phyloP scores from a whole-genome alignment of 768 basidiomycete species.

The Lanmaoa rubissima region DNA sequence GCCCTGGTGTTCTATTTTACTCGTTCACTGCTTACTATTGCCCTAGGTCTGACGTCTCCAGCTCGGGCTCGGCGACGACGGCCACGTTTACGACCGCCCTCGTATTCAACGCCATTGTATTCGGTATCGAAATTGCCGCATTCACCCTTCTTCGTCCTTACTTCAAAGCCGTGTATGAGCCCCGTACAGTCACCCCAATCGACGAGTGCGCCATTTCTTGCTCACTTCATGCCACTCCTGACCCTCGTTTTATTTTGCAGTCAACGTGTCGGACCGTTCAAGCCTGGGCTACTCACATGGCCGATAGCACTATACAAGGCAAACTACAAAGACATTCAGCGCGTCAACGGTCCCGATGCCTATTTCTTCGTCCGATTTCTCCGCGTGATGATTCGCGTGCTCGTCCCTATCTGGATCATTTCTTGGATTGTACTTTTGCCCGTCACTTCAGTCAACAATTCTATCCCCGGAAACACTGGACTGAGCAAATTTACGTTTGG shows the following conservation, averaged over 20 bases:
- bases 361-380: constrained; percentile 93
- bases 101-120: constrained; percentile 75
- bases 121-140: constrained; percentile 62
- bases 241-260: constrained; percentile 30
- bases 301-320: constrained; percentile 59
- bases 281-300: constrained; percentile 57
- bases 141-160: constrained; percentile 84
- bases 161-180: constrained; percentile 89
- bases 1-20: background rate
- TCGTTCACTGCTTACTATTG: background rate
- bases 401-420: constrained; percentile 89
- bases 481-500: constrained; percentile 80
- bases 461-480: constrained; percentile 44
- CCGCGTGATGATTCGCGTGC: constrained; percentile 76
- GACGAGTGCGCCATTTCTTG: constrained; percentile 36
- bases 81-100: constrained; percentile 82
- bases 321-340: constrained; percentile 59
- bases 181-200: constrained; percentile 65
- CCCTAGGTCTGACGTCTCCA: constrained; percentile 39
- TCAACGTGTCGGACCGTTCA: constrained; percentile 57
- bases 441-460: constrained; percentile 56
- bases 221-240: background rate
- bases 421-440: constrained; percentile 89
- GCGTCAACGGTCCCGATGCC: constrained; percentile 81
- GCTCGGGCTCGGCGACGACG: constrained; percentile 62